Conservation (phyloP, 106 monocot species). For the Acorus calamus region DNA sequence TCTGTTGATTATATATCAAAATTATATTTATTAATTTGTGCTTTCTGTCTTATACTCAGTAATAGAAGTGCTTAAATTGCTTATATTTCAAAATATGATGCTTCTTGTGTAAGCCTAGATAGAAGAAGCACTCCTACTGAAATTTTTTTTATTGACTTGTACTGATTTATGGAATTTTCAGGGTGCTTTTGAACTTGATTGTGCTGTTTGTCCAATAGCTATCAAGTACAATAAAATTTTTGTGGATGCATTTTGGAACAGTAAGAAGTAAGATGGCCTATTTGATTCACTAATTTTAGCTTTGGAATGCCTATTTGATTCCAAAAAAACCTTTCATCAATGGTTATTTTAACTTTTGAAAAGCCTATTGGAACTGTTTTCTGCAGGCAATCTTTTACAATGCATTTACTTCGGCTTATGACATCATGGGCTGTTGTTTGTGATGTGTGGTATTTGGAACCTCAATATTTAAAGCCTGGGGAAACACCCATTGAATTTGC, state of each 20-base stretch:
- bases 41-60: no score
- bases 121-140: neutral
- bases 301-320: no score
- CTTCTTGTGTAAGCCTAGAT: no score
- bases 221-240: slow-evolving; percentile 99
- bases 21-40: no score
- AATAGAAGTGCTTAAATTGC: no score
- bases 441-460: slow-evolving; percentile 98
- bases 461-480: slow-evolving; percentile 71
- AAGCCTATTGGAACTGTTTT: neutral
- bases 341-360: no score
- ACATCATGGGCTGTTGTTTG: slow-evolving; percentile 99
- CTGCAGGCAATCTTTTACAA: slow-evolving; percentile 89
- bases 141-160: neutral
- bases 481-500: slow-evolving; percentile 95
- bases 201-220: slow-evolving; percentile 96
- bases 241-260: slow-evolving; percentile 99
- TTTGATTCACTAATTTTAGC: slow-evolving; percentile 8
- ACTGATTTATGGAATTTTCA: slow-evolving; percentile 8
- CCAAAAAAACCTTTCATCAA: neutral
- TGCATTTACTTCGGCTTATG: slow-evolving; percentile 85
- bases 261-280: slow-evolving; percentile 64
- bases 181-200: slow-evolving; percentile 97
- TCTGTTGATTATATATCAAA: no score
- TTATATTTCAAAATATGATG: no score